These are phyloP conservation scores for Linum trigynum DNA, from an alignment of 345 rosid genomes.

Conservation along the genomic window DNA sequence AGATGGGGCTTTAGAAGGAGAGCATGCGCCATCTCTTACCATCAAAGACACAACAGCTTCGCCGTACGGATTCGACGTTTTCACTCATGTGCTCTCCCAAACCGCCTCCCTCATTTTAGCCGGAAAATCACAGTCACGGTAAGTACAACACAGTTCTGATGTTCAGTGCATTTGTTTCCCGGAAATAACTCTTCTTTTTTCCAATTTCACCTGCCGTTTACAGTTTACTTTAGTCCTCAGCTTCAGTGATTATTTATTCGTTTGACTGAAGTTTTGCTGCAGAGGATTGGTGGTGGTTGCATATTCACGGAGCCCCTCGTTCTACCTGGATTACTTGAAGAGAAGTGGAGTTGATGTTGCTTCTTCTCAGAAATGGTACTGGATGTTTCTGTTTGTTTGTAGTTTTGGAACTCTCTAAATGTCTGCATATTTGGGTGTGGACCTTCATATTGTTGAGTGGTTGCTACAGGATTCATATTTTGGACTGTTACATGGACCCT, in stretches of 20 bases:
- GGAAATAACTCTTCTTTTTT: neutral
- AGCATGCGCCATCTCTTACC: slow-evolving; percentile 66
- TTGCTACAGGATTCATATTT: slow-evolving; percentile 49
- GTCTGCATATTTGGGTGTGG: neutral
- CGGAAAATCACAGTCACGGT: slow-evolving; percentile 75
- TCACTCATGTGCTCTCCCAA: slow-evolving; percentile 49
- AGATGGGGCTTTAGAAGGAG: slow-evolving; percentile 80
- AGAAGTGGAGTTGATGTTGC: slow-evolving; percentile 35
- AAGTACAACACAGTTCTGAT: slow-evolving; percentile 1
- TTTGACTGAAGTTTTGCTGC: slow-evolving; percentile 2
- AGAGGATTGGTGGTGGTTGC: slow-evolving; percentile 68
- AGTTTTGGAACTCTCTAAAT: neutral
- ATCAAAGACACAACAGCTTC: slow-evolving; percentile 56
- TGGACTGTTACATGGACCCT: slow-evolving; percentile 90
- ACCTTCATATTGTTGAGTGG: neutral
- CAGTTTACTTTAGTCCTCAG: neutral
- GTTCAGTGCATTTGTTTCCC: neutral
- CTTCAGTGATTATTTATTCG: neutral
- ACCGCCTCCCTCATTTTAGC: slow-evolving; percentile 50
- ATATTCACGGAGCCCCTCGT: slow-evolving; percentile 54
- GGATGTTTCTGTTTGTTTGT: neutral
- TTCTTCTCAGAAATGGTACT: slow-evolving; percentile 53
- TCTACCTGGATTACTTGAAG: slow-evolving; percentile 48
- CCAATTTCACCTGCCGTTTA: neutral
- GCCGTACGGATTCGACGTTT: slow-evolving; percentile 60